A percentile compares a stretch with the other conserved stretches of the same genome.
Conservation (phyloP, 495 filamentous ascomycete species). For the Ascodesmis nigricans region DNA sequence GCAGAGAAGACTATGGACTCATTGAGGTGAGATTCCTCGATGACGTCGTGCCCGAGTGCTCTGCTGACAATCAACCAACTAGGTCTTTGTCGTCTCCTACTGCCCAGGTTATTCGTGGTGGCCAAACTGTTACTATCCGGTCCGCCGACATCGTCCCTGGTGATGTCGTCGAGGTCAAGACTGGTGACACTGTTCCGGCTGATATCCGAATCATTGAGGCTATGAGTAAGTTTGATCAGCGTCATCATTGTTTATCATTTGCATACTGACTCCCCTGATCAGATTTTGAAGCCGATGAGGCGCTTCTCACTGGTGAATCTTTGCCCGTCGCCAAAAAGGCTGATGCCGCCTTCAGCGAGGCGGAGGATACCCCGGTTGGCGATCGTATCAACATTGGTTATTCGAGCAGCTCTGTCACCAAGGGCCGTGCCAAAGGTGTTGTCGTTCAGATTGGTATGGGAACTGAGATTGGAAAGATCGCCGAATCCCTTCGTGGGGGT, state of each 20-base stretch:
- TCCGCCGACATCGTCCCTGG: slow-evolving; percentile 61
- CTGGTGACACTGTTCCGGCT: slow-evolving; percentile 65
- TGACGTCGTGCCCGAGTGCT: slow-evolving; percentile 39
- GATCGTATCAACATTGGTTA: slow-evolving; percentile 29
- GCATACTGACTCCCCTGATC: too few species aligned
- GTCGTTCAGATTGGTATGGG: slow-evolving; percentile 26
- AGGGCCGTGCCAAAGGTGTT: slow-evolving; percentile 28
- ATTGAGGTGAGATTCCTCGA: slow-evolving; percentile 33
- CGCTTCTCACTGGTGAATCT: slow-evolving; percentile 29
- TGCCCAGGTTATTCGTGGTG: slow-evolving; percentile 54
- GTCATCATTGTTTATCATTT: slow-evolving; percentile 9
- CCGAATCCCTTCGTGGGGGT: slow-evolving; percentile 25
- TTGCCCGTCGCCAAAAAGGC: slow-evolving; percentile 26
- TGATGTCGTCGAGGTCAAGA: slow-evolving; percentile 58
- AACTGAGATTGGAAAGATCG: slow-evolving; percentile 30
- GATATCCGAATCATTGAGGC: slow-evolving; percentile 53
- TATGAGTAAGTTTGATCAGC: slow-evolving; percentile 36
- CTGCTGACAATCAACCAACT: too few species aligned
- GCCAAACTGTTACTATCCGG: slow-evolving; percentile 38
- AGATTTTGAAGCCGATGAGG: slow-evolving; percentile 31
- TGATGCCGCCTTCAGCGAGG: slow-evolving; percentile 21
- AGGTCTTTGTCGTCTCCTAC: slow-evolving; percentile 47
- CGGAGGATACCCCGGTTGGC: slow-evolving; percentile 23
- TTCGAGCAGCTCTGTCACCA: slow-evolving; percentile 29
- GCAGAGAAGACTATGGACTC: slow-evolving; percentile 63